Evolutionary conservation across 2,329 filamentous ascomycete species (phyloP), one percentile per base, ranked within the genome.

Genomic region (Sarocladium strictum): DNA sequence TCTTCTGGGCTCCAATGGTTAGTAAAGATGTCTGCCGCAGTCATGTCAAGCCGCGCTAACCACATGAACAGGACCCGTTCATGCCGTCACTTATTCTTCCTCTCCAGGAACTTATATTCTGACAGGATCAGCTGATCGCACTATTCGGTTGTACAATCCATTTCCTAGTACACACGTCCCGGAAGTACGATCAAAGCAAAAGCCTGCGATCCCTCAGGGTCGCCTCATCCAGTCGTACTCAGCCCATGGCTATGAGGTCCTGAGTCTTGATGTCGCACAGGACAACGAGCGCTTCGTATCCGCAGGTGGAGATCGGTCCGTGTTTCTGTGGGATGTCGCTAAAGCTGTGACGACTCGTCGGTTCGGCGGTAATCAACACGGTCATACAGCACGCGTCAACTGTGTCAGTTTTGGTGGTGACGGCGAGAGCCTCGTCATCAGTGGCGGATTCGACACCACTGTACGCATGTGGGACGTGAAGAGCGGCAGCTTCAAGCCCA

Each of bases 291-390:
- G 84, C 41, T 97, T 99, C 69, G 86, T 85, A 10, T 92, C 86
- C n/a, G 82, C 84, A 1, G 94, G 94, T 61, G 94, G 94, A 56
- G 94, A 99, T 73, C 89, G 93, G 62, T 79, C 82, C 58, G 90
- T 96, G 0, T 97, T 97, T 66, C 78, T 97, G 4, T 97, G 94
- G 94, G 94, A 99, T 70, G 94, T 97, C 0, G 78, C 86, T 47
- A 87, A 85, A 2, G 90, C 88, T 17, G 78, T 82, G 61, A 96
- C 93, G 3, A 74, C 88, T 24, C 81, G 89, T 21, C 80, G 94
- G 26, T 94, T 93, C 69, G 77, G 78, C 17, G 79, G 80, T 21
- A 79, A 78, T 56, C 66, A 67, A 33, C 69, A 78, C 38, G 87
- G 86, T 0, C 89, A 94, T 70, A 78, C 77, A 2, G 82, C 83